Percentiles rank a stretch among this genome's conserved stretches.
These are phyloP conservation scores for Niveomyces coronatus DNA, from an alignment of 2,329 filamentous ascomycete genomes.

Conservation along the genomic window DNA sequence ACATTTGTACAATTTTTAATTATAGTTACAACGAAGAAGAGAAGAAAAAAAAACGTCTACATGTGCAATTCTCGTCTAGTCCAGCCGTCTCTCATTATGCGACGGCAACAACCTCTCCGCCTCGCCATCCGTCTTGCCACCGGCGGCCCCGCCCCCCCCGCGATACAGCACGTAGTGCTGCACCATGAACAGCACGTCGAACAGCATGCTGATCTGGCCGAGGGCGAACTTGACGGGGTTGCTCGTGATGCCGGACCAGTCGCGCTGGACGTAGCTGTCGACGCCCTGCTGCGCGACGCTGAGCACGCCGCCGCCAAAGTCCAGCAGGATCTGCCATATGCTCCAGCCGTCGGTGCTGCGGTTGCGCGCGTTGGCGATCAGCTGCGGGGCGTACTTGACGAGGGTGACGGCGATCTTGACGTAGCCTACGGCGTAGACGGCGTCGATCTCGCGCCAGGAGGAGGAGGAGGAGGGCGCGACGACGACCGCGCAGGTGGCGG, in stretches of 20 bases:
- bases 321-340: slow-evolving; percentile 74
- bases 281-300: slow-evolving; percentile 74
- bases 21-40: no score
- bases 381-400: slow-evolving; percentile 88
- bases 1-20: no score
- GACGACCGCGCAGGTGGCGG: slow-evolving; percentile 37
- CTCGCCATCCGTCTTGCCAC: slow-evolving; percentile 10
- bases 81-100: slow-evolving; percentile 18
- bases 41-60: no score
- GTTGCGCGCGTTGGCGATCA: slow-evolving; percentile 72
- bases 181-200: slow-evolving; percentile 74
- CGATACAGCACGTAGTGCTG: slow-evolving; percentile 82
- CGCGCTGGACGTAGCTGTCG: slow-evolving; percentile 72
- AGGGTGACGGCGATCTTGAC: slow-evolving; percentile 83
- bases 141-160: slow-evolving; percentile 4
- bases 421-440: slow-evolving; percentile 63
- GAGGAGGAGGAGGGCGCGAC: slow-evolving; percentile 20
- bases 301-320: slow-evolving; percentile 70
- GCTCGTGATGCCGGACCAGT: slow-evolving; percentile 85
- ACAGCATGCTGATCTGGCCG: slow-evolving; percentile 75
- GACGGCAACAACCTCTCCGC: slow-evolving; percentile 17
- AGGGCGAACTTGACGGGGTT: slow-evolving; percentile 87
- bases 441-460: slow-evolving; percentile 27
- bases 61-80: no score
- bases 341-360: slow-evolving; percentile 82